Evolutionary conservation across 1,284 basidiomycete species (phyloP).

Genomic region (Phellopilus nigrolimitatus): DNA sequence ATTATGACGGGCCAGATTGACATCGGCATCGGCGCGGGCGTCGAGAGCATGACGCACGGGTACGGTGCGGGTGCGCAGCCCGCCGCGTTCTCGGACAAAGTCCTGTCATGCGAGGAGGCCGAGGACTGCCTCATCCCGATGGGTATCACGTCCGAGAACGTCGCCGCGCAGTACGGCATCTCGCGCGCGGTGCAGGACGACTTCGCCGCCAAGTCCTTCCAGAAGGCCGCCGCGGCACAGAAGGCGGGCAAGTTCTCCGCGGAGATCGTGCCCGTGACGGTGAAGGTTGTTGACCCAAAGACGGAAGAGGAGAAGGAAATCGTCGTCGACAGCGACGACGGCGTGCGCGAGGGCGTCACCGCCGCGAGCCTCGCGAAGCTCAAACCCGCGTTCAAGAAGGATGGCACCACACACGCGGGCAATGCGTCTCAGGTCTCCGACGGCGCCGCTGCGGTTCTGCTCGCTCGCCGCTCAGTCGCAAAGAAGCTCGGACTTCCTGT

Average conservation of each 20-base stretch:
- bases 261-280: slow-evolving; percentile 87
- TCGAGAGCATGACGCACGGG: slow-evolving; percentile 92
- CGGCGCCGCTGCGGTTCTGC: slow-evolving; percentile 91
- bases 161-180: slow-evolving; percentile 75
- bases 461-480: slow-evolving; percentile 82
- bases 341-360: slow-evolving; percentile 89
- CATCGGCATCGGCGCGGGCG: slow-evolving; percentile 93
- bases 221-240: slow-evolving; percentile 83
- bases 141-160: slow-evolving; percentile 98
- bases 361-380: slow-evolving; percentile 83
- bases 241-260: slow-evolving; percentile 88
- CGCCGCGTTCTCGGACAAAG: slow-evolving; percentile 73
- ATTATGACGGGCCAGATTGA: slow-evolving; percentile 84
- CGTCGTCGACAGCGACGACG: slow-evolving; percentile 86
- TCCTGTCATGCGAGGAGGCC: slow-evolving; percentile 77
- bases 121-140: slow-evolving; percentile 94
- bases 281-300: slow-evolving; percentile 78
- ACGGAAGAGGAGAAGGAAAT: slow-evolving; percentile 77
- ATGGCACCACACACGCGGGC: slow-evolving; percentile 89
- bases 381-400: slow-evolving; percentile 89
- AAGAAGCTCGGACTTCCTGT: slow-evolving; percentile 89
- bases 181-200: slow-evolving; percentile 75
- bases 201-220: slow-evolving; percentile 84
- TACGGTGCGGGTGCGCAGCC: slow-evolving; percentile 72
- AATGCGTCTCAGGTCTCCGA: slow-evolving; percentile 98